Evolutionary conservation across 352 stramenopile species (phyloP).

Genomic region (Pythium biforme): DNA sequence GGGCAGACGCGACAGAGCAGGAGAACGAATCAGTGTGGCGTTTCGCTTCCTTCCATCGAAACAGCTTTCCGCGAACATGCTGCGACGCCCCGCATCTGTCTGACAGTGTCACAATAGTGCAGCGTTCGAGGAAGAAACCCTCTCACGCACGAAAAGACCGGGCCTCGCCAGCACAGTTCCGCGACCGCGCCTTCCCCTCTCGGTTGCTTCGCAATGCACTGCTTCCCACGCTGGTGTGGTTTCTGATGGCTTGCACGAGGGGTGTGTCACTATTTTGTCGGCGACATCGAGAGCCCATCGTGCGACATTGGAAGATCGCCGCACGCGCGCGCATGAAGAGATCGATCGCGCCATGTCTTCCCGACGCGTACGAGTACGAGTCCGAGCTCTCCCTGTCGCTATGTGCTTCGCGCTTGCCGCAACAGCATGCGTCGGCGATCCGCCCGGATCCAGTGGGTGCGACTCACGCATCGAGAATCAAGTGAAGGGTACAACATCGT

Average conservation of each 20-base stretch:
- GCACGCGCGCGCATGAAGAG: not conserved
- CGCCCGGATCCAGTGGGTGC: not conserved
- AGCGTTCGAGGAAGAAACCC: not conserved
- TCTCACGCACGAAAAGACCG: not conserved
- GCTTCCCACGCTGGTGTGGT: not conserved
- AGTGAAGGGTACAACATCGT: not conserved
- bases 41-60: not conserved
- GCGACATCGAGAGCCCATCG: no score
- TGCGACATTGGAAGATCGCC: no score
- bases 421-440: not conserved
- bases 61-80: not conserved
- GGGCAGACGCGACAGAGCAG: not conserved
- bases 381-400: not conserved
- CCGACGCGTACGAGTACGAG: not conserved
- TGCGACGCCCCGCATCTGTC: not conserved
- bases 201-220: not conserved
- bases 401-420: not conserved
- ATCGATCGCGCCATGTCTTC: not conserved
- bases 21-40: not conserved
- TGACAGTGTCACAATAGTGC: not conserved
- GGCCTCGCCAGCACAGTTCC: not conserved
- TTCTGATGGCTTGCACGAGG: no score
- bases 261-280: no score
- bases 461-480: constrained; percentile 4
- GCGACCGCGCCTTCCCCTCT: not conserved